Base-by-base conservation (phyloP, 1,139 yeast genomes). In the Suhomyces ambrosiae region DNA sequence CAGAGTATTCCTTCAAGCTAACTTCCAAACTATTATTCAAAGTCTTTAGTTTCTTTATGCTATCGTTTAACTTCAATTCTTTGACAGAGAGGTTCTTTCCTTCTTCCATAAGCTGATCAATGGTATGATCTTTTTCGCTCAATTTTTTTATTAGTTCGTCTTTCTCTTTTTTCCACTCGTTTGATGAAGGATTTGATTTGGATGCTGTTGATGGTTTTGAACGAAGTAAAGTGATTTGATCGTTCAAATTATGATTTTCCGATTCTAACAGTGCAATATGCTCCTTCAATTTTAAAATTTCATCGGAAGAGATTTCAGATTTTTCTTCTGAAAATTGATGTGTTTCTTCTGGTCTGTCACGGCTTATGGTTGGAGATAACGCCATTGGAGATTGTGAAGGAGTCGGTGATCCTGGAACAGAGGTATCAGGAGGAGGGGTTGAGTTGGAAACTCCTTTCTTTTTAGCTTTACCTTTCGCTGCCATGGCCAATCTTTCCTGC, bases 401-500 rank as follows among this genome's bases (percentile, higher is more conserved):
- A 7, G 27, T 27, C 4, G 37, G 33, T 2, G 37, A 23, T 7
- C 46, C 29, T 6, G 45, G 38, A 2, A 42, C 34, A 3, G 46
- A 23, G 3, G 46, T 23, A 4, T 26, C 29, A 2, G 45, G 29
- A 1, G 45, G 32, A 7, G 43, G 27, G 8, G 21, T 18, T 1
- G 45, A 27, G 6, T 14, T 27, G 4, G 45, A 40, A 14, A 23
- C 6, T 8, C 21, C 13, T 32, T 42, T 42, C 21, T 42, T 42
- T 32, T 52, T 57, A 33, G 58, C 60, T 32, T 65, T 71, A 3
- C 76, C 69, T 49, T 78, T 79, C 4, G 90, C 89, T 1, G 96
- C 96, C 49, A 82, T 62, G 1, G 94, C 94, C 40, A 88, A 67
- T 46, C 96, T 67, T 52, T 88, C 95, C 53, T 87, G 90, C 50